Conservation (phyloP, 768 basidiomycete genomes). For the Amyloporia xantha region DNA sequence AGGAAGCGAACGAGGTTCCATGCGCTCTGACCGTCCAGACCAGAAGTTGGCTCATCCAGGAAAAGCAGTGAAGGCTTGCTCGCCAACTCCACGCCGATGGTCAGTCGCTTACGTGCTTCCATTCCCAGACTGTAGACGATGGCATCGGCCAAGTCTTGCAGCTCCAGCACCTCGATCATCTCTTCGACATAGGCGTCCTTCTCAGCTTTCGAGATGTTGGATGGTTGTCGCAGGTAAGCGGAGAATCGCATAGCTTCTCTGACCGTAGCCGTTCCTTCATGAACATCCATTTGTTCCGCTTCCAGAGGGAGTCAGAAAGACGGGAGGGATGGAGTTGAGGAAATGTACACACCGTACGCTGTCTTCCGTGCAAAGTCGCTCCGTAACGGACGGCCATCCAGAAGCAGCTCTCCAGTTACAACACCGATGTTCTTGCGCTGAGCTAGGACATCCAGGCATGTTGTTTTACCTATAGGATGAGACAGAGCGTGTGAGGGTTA, state of each 20-base stretch:
- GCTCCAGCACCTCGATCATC: conserved; percentile 76
- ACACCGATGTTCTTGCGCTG: conserved; percentile 70
- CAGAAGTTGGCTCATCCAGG: conserved; percentile 52
- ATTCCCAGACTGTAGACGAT: conserved; percentile 64
- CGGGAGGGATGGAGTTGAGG: too few relatives aligned
- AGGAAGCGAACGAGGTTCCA: conserved; percentile 82
- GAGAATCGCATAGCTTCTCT: conserved; percentile 84
- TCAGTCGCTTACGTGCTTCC: conserved; percentile 77
- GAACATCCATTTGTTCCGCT: conserved; percentile 84
- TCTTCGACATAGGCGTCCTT: conserved; percentile 79
- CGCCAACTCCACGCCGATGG: conserved; percentile 88
- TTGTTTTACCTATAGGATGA: conserved; percentile 79
- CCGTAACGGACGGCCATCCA: conserved; percentile 57
- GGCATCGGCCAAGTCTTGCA: conserved; percentile 80
- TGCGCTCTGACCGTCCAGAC: conserved; percentile 59
- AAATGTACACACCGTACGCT: conserved; percentile 57
- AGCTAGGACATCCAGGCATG: conserved; percentile 67
- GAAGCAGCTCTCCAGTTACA: conserved; percentile 53
- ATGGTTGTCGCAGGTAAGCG: conserved; percentile 77
- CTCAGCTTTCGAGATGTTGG: conserved; percentile 56
- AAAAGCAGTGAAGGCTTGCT: conserved; percentile 77
- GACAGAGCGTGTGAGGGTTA: too few relatives aligned
- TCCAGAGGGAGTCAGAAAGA: conserved; percentile 7
- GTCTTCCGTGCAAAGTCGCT: conserved; percentile 59
- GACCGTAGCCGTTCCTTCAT: conserved; percentile 77